phyloP scores from a whole-genome alignment of 768 basidiomycete species.

The Psilocybe sp. region DNA sequence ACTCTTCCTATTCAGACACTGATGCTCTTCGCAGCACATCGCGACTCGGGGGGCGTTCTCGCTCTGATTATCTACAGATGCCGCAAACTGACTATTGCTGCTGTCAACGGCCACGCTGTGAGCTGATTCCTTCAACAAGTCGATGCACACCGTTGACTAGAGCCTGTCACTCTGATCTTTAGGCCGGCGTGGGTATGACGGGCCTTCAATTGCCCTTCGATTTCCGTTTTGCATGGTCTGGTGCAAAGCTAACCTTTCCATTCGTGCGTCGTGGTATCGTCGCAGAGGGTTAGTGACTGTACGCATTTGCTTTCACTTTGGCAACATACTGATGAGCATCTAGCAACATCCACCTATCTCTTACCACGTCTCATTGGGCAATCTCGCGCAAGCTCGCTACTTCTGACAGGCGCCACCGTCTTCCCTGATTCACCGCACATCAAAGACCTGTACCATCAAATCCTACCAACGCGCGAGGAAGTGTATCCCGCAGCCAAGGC shows the following conservation, averaged over 20 bases:
- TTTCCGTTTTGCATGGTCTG: slow-evolving; percentile 50
- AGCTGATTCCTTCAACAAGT: slow-evolving; percentile 3
- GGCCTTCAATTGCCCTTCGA: slow-evolving; percentile 50
- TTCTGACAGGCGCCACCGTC: slow-evolving; percentile 45
- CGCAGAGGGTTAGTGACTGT: slow-evolving; percentile 15
- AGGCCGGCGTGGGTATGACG: slow-evolving; percentile 51
- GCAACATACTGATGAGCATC: neutral
- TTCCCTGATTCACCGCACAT: slow-evolving; percentile 42
- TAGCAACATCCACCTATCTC: slow-evolving; percentile 36
- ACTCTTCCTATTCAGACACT: neutral
- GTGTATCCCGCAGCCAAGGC: slow-evolving; percentile 51
- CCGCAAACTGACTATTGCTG: slow-evolving; percentile 52
- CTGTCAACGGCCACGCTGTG: slow-evolving; percentile 51
- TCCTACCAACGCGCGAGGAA: slow-evolving; percentile 45
- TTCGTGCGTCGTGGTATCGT: slow-evolving; percentile 49
- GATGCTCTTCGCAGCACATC: slow-evolving; percentile 29
- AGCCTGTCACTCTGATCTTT: neutral
- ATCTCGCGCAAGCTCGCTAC: slow-evolving; percentile 48
- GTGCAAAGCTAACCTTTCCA: slow-evolving; percentile 46
- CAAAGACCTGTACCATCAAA: slow-evolving; percentile 41
- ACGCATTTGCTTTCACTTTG: neutral
- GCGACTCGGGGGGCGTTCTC: slow-evolving; percentile 47
- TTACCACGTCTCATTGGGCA: slow-evolving; percentile 54
- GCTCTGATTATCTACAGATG: slow-evolving; percentile 47
- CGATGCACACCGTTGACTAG: neutral